Base-by-base conservation (phyloP, 2,329 filamentous ascomycete species). In the Penicillium sp. region DNA sequence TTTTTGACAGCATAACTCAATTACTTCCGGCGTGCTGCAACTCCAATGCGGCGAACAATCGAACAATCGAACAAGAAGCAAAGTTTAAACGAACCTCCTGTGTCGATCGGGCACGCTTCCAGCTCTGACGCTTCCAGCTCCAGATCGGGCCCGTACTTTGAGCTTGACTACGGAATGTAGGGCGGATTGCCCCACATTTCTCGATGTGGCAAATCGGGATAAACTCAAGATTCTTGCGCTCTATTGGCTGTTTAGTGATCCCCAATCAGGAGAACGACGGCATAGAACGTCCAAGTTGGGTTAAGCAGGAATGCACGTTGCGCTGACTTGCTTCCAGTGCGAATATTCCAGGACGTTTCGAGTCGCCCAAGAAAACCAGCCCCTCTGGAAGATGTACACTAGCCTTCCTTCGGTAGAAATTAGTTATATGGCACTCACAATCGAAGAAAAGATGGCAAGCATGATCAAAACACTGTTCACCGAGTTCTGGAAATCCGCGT, bases 121-220 rank as follows among this genome's bases (percentile, higher is more conserved):
- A 27, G 25, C 18, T 24, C 9, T 20, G 9, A 24, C 20, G 27
- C 25, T 31, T 48, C 20, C 18, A 28, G 31, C 10, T 20, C 8
- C 13, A 35, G 1, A 5, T 18, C 28, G 20, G 5, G 30, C 27
- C 46, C 18, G 46, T 48, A 39, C 30, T 10, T 20, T 18, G 20
- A 13, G 25, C 30, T 22, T 42, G 24, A 18, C 10, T 22, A n/a
- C n/a, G 24, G 46, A 49, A 44, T 49, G 46, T 40, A 39, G 46
- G 46, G 40, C 27, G 4, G 20, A 31, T 5, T 24, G 18, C 14
- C 30, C 27, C 16, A 16, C 16, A 49, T 49, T 49, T 7, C 35
- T 25, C 16, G 16, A 16, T 24, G 46, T 44, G 46, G 46, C 46
- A 28, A 31, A 24, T 13, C 10, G 27, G 31, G 24, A 14, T 44